Base-by-base conservation (phyloP, 306 rosid genomes). In the Pachyrhizus erosus region DNA sequence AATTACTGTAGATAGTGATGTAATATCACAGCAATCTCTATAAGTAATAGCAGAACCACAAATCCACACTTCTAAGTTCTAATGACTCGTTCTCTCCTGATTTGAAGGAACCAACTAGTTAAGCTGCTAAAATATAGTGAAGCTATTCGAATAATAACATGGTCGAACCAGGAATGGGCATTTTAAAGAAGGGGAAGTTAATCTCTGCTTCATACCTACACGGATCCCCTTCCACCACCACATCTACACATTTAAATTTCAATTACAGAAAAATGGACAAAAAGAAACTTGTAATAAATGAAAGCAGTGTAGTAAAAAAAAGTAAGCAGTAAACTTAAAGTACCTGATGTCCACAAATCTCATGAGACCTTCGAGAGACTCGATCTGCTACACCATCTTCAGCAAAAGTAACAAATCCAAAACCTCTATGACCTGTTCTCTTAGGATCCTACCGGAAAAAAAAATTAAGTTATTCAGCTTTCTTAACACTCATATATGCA, bases 351-450 rank as follows among this genome's bases (percentile, higher is more conserved):
- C 98, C 98, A 72, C 97, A 91, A 23, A 95, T 95, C 82, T 91
- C 98, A 77, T 95, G 98, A 78, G 98, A 79, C 86, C 98, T 90
- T 76, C 97, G 90, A 52, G 98, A 88, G 52, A 95, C 97, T 73
- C 96, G 97, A 68, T 95, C 97, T 39, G 98, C 98, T 58, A 95
- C 98, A 62, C 97, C 98, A 40, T 93, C 97, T 72, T 94, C 97
- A 74, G 97, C 97, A 66, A 94, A 94, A 60, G 98, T 93, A 70
- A 94, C 97, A 86, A 94, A 94, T 65, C 97, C 98, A 88, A 93
- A 94, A 73, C 98, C 98, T 88, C 97, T 88, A 85, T 94, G 98
- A 39, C 98, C 95, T 26, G 95, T 61, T 89, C 95, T 92, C 87
- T 91, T 91, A 29, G 97, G 93, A 83, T 94, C 97, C 98, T 94